Evolutionary conservation across 257 asterid species (phyloP).

Genomic region (Lycium barbarum): DNA sequence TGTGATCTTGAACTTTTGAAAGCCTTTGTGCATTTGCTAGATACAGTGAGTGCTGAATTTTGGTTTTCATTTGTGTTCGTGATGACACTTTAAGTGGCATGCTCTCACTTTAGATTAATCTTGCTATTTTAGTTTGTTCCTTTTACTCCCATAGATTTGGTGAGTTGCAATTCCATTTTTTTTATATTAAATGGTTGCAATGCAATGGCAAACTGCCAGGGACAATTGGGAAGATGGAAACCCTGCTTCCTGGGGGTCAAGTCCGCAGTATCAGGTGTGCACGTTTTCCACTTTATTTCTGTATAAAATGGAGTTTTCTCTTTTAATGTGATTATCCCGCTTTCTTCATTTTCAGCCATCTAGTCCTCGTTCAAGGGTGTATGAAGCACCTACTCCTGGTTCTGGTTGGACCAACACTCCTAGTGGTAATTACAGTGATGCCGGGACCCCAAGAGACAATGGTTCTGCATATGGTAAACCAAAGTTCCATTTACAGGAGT

Average conservation of each 20-base stretch:
- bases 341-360: constrained; percentile 64
- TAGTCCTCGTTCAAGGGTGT: constrained; percentile 83
- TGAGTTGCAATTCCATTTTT: constrained; percentile 3
- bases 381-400: constrained; percentile 99
- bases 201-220: constrained; percentile 54
- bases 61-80: constrained; percentile 11
- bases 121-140: neutral
- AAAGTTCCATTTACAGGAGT: constrained; percentile 21
- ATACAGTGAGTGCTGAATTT: neutral
- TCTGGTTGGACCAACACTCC: constrained; percentile 80
- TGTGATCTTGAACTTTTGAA: neutral
- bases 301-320: neutral
- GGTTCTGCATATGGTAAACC: constrained; percentile 77
- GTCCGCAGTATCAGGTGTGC: constrained; percentile 91
- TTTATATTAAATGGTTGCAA: constrained; percentile 32
- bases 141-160: constrained; percentile 19
- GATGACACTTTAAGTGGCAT: constrained; percentile 3
- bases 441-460: constrained; percentile 89
- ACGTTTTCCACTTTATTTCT: neutral
- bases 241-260: constrained; percentile 97
- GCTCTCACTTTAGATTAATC: constrained; percentile 13
- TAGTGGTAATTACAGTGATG: constrained; percentile 65
- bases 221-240: constrained; percentile 97
- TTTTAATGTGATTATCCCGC: neutral
- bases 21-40: neutral